Percentiles rank a stretch among this genome's conserved stretches.
These are phyloP conservation scores for Fusarium luffae DNA, from an alignment of 2,329 filamentous ascomycete genomes.

Conservation along the genomic window DNA sequence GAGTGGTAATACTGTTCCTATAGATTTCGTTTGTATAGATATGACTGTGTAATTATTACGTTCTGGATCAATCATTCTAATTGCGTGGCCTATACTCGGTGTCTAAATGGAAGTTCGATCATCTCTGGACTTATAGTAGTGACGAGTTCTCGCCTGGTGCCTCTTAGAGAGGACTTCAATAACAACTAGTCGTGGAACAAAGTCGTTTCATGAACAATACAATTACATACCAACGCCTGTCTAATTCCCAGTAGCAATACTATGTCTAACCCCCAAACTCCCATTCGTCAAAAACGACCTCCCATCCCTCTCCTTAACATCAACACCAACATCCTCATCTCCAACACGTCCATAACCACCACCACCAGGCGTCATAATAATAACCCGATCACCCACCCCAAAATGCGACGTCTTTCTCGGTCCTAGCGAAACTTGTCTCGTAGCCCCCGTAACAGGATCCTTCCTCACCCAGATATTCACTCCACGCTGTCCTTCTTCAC, in stretches of 20 bases:
- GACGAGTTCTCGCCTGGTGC: background rate
- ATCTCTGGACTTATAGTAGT: no score
- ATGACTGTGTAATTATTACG: background rate
- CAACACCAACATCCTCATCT: background rate
- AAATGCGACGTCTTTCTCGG: constrained; percentile 39
- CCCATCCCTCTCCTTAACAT: constrained; percentile 16
- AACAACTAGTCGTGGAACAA: no score
- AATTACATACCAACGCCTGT: background rate
- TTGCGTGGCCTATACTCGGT: no score
- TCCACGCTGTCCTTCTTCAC: constrained; percentile 74
- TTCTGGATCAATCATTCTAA: no score
- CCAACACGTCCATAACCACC: constrained; percentile 38
- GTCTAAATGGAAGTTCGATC: no score
- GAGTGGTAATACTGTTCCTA: background rate
- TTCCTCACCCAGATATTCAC: constrained; percentile 73
- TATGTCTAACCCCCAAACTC: constrained; percentile 34
- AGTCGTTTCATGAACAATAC: background rate
- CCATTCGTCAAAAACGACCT: constrained; percentile 36
- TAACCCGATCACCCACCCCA: constrained; percentile 40
- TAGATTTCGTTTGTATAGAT: background rate
- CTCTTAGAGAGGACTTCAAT: no score
- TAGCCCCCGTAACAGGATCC: constrained; percentile 45
- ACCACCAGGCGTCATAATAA: constrained; percentile 44
- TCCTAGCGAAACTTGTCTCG: constrained; percentile 47
- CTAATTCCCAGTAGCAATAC: constrained; percentile 37